phyloP scores from a whole-genome alignment of 2,329 filamentous ascomycete genomes.

The Fusarium bulbicola region DNA sequence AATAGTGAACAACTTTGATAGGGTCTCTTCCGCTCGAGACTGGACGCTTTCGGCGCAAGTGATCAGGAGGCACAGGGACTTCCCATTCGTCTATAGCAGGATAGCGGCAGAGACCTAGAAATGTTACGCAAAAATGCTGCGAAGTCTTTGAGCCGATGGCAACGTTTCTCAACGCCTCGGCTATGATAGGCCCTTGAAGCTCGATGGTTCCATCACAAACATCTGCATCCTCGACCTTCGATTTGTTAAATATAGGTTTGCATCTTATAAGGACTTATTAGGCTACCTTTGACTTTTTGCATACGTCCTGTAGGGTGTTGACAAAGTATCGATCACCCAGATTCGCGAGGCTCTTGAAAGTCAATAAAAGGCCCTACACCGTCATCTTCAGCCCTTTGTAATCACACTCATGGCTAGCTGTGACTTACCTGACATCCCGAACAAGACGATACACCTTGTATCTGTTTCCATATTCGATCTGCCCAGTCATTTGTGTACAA shows the following conservation, averaged over 20 bases:
- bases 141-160: slow-evolving; percentile 59
- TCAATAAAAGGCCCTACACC: slow-evolving; percentile 45
- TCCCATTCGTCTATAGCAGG: slow-evolving; percentile 55
- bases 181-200: slow-evolving; percentile 63
- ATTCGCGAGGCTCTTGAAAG: slow-evolving; percentile 54
- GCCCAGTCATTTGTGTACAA: slow-evolving; percentile 24
- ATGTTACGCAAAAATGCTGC: slow-evolving; percentile 60
- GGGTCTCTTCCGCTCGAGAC: slow-evolving; percentile 55
- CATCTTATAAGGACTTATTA: not conserved
- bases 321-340: slow-evolving; percentile 55
- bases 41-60: slow-evolving; percentile 50
- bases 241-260: not conserved
- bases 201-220: slow-evolving; percentile 63
- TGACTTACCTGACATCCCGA: slow-evolving; percentile 35
- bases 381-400: not conserved
- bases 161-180: slow-evolving; percentile 58
- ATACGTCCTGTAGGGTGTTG: slow-evolving; percentile 43
- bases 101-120: slow-evolving; percentile 63
- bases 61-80: slow-evolving; percentile 55
- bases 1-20: slow-evolving; percentile 66
- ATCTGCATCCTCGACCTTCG: slow-evolving; percentile 62
- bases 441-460: slow-evolving; percentile 28
- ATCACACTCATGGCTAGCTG: not conserved
- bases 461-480: slow-evolving; percentile 28
- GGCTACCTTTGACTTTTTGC: slow-evolving; percentile 46